Conservation (phyloP, 2,329 filamentous ascomycete species). For the Neophaeococcomyces mojaviensis region DNA sequence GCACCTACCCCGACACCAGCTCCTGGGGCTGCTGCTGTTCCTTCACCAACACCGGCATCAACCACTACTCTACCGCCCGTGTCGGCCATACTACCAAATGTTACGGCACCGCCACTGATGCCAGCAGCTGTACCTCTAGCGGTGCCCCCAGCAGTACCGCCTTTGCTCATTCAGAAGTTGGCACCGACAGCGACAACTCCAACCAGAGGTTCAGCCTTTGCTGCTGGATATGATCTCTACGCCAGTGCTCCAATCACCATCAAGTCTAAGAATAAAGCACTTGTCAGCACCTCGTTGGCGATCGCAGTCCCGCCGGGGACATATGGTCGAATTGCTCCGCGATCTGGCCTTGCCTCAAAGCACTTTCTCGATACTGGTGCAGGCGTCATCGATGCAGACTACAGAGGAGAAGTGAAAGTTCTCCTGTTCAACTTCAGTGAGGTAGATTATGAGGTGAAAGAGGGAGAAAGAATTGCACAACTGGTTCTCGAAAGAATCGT, state of each 20-base stretch:
- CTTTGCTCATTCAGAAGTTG: constrained; percentile 82
- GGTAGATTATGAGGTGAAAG: constrained; percentile 68
- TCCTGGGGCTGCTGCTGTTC: background rate
- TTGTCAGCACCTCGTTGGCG: constrained; percentile 85
- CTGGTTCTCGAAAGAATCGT: constrained; percentile 90
- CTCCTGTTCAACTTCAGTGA: constrained; percentile 90
- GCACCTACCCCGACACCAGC: constrained; percentile 27
- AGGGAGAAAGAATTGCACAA: constrained; percentile 88
- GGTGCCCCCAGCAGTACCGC: constrained; percentile 34
- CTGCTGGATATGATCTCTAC: constrained; percentile 93
- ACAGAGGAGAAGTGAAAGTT: constrained; percentile 88
- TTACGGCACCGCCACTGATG: constrained; percentile 15
- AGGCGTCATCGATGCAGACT: constrained; percentile 96
- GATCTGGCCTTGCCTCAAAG: constrained; percentile 85
- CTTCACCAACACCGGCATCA: background rate
- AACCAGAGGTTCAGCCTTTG: constrained; percentile 79
- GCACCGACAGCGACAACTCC: constrained; percentile 70
- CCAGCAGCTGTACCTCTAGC: constrained; percentile 10
- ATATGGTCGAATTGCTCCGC: constrained; percentile 81
- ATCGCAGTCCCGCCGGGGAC: constrained; percentile 87
- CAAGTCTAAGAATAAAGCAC: constrained; percentile 71
- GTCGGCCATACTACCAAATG: constrained; percentile 8
- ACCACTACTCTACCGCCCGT: background rate
- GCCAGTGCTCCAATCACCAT: constrained; percentile 65
- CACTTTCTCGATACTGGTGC: constrained; percentile 95